These are phyloP conservation scores for Ceratocystis destructans DNA, from an alignment of 2,329 filamentous ascomycete species.

Conservation along the genomic window DNA sequence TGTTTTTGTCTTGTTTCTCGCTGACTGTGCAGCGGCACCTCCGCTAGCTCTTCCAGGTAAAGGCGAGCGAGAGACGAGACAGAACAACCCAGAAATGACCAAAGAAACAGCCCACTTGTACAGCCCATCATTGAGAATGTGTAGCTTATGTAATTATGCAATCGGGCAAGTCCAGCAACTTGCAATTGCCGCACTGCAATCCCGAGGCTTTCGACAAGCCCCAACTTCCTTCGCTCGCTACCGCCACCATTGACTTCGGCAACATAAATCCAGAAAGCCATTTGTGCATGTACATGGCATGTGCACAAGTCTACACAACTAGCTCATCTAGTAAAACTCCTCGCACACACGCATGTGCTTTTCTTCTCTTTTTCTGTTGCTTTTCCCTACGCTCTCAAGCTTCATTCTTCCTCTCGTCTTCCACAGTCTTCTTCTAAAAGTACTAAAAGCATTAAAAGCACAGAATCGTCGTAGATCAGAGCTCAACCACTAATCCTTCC, in stretches of 20 bases:
- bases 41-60: not conserved
- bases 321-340: not conserved
- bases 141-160: not conserved
- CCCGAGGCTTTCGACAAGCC: not conserved
- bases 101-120: not conserved
- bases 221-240: no score
- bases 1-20: not conserved
- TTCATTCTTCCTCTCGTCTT: not conserved
- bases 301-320: no score
- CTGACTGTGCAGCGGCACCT: not conserved
- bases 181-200: no score
- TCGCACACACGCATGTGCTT: not conserved
- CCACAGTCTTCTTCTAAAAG: not conserved
- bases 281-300: no score
- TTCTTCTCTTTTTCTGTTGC: not conserved
- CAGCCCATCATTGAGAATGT: no score
- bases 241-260: no score
- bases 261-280: no score
- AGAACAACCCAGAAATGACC: not conserved
- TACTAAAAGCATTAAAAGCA: not conserved
- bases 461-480: slow-evolving; percentile 1
- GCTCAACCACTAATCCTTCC: not conserved
- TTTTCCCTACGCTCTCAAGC: not conserved
- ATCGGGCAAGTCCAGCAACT: no score
- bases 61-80: not conserved